These are phyloP conservation scores for Lepidium didymum DNA, from an alignment of 345 rosid species.

Conservation along the genomic window DNA sequence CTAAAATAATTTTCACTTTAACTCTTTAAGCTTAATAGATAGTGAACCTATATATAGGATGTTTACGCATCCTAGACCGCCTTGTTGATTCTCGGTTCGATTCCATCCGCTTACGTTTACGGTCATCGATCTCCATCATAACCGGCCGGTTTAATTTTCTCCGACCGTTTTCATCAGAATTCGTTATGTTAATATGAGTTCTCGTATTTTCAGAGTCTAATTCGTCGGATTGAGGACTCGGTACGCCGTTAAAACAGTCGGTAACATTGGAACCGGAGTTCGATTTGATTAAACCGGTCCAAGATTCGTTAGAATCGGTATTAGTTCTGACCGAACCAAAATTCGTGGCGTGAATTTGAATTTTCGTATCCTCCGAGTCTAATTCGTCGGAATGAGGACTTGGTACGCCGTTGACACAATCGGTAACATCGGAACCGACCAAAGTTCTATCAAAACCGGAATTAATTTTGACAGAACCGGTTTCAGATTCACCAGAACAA, in stretches of 20 bases:
- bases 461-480: too few relatives aligned
- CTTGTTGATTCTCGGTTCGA: conserved; percentile 92
- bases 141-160: conserved; percentile 6
- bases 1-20: too few relatives aligned
- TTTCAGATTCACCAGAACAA: conserved; percentile 21
- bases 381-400: not conserved
- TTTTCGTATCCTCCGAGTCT: not conserved
- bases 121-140: conserved; percentile 41
- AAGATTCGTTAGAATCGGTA: too few relatives aligned
- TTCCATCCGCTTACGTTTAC: conserved; percentile 69
- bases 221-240: not conserved
- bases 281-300: conserved; percentile 9
- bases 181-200: conserved; percentile 12
- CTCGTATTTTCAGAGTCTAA: not conserved
- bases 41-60: not conserved
- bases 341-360: conserved; percentile 8
- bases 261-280: conserved; percentile 2
- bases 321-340: not conserved
- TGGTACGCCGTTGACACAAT: not conserved
- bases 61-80: conserved; percentile 78
- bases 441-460: too few relatives aligned
- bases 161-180: not conserved
- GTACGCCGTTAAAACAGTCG: not conserved
- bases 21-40: too few relatives aligned
- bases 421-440: not conserved